phyloP scores from a whole-genome alignment of 177 flowering plant genomes.

The Vitis hybrid region DNA sequence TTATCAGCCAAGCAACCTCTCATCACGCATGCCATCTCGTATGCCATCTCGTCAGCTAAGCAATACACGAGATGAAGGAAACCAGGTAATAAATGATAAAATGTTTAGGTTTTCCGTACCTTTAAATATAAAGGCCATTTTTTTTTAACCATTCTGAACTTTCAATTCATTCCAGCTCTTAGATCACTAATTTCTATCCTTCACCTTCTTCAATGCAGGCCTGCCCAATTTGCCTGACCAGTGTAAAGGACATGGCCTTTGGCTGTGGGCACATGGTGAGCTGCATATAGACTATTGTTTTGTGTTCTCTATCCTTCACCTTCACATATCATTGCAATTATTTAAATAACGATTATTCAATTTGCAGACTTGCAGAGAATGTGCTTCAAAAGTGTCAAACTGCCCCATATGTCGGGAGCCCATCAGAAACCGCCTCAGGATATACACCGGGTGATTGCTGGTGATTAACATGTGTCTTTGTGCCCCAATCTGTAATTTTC shows the following conservation, averaged over 20 bases:
- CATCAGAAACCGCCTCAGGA: slow-evolving; percentile 44
- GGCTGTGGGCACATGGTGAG: slow-evolving; percentile 63
- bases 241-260: slow-evolving; percentile 54
- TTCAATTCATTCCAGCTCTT: background rate
- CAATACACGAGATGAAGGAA: slow-evolving; percentile 26
- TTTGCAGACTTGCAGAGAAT: slow-evolving; percentile 54
- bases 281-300: background rate
- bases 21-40: slow-evolving; percentile 11
- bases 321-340: background rate
- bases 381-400: slow-evolving; percentile 35
- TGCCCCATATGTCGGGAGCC: slow-evolving; percentile 58
- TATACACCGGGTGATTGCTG: slow-evolving; percentile 28
- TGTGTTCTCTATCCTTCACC: background rate
- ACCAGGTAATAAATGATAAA: slow-evolving; percentile 30
- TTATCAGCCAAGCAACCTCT: slow-evolving; percentile 21
- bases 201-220: slow-evolving; percentile 24
- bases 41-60: slow-evolving; percentile 18
- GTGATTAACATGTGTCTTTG: too few species aligned
- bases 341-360: too few species aligned
- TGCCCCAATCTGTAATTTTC: too few species aligned
- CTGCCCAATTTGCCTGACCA: slow-evolving; percentile 58
- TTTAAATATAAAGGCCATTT: too few species aligned
- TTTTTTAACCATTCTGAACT: background rate
- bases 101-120: background rate
- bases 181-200: background rate